Conservation (phyloP, 2,329 filamentous ascomycete species). For the Scytalidium lignicola region DNA sequence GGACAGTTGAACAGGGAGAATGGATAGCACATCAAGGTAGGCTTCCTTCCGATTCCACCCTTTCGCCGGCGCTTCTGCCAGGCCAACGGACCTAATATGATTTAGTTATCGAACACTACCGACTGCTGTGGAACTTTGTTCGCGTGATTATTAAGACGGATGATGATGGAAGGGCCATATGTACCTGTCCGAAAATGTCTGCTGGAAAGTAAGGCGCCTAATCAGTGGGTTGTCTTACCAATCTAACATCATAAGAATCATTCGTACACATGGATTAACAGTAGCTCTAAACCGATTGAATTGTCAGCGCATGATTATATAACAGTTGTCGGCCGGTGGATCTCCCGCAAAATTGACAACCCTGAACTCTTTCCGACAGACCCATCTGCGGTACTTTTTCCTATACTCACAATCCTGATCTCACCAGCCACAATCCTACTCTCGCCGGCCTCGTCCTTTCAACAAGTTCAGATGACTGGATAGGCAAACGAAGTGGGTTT, state of each 20-base stretch:
- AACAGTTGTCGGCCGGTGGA: constrained; percentile 94
- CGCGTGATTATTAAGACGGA: constrained; percentile 84
- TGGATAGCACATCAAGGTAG: constrained; percentile 94
- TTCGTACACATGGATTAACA: constrained; percentile 95
- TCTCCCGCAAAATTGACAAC: constrained; percentile 92
- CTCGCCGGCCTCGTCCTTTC: constrained; percentile 56
- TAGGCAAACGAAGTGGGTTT: constrained; percentile 90
- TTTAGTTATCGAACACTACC: constrained; percentile 85
- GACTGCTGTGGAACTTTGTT: constrained; percentile 83
- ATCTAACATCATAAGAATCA: constrained; percentile 55
- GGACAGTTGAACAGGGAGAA: constrained; percentile 89
- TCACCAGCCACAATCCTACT: constrained; percentile 35
- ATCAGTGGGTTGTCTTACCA: constrained; percentile 3
- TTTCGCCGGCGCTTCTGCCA: constrained; percentile 2
- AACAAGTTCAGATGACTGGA: constrained; percentile 66
- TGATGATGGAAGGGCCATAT: constrained; percentile 70
- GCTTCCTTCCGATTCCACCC: constrained; percentile 15
- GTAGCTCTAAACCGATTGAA: constrained; percentile 79
- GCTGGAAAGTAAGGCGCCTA: constrained; percentile 71
- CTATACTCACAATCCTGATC: constrained; percentile 53
- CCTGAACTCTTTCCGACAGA: constrained; percentile 86
- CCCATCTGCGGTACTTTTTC: constrained; percentile 63
- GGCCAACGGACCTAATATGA: constrained; percentile 1
- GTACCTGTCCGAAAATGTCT: constrained; percentile 87
- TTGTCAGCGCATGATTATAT: constrained; percentile 92